Conservation (phyloP, 1,284 basidiomycete species). For the Fomes fomentarius region DNA sequence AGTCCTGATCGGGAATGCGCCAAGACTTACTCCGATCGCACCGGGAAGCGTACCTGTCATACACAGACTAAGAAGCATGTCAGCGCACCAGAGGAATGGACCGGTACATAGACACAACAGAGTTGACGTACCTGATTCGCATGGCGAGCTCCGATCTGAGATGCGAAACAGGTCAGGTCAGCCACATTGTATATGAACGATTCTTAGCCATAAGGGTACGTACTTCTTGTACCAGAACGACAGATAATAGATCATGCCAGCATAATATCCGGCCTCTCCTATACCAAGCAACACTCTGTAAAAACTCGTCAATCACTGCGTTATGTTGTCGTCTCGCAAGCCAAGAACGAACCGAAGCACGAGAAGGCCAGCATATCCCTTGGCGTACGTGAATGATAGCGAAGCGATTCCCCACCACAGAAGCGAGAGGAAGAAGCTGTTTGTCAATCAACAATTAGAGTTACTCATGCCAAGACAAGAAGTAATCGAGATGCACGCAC, state of each 20-base stretch:
- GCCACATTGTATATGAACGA: no score
- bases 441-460: no score
- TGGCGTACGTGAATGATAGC: conserved; percentile 55
- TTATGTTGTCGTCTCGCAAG: not conserved
- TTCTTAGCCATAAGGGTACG: not conserved
- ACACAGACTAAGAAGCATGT: conserved; percentile 42
- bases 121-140: conserved; percentile 45
- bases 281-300: conserved; percentile 47
- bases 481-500: conserved; percentile 34
- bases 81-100: not conserved
- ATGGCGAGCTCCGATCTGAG: conserved; percentile 55
- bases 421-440: conserved; percentile 57
- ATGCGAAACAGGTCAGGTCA: no score
- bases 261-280: conserved; percentile 54
- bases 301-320: not conserved
- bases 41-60: conserved; percentile 59
- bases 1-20: not conserved
- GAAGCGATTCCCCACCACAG: conserved; percentile 57
- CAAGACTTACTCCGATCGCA: conserved; percentile 48
- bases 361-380: conserved; percentile 51
- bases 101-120: no score
- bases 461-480: not conserved
- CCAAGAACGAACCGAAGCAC: conserved; percentile 45
- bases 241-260: conserved; percentile 60
- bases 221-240: conserved; percentile 50